Evolutionary conservation across 2,329 filamentous ascomycete species (phyloP).

Genomic region (Macrophomina pseudophaseolina): DNA sequence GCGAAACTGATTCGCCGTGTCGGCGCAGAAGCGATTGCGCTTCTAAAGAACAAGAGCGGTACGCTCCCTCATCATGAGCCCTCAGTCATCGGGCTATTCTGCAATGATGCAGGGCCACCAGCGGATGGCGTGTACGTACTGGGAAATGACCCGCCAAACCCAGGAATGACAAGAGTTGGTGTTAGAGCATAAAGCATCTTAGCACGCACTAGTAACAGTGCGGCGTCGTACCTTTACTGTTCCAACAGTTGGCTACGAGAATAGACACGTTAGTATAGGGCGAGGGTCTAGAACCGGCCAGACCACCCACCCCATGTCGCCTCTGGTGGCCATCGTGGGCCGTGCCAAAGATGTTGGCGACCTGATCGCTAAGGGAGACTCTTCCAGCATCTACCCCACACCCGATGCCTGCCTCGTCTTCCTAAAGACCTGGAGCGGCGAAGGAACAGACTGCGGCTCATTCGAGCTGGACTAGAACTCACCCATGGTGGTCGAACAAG

Average conservation of each 20-base stretch:
- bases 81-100: conserved; percentile 55
- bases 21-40: conserved; percentile 47
- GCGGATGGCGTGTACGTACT: no score
- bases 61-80: conserved; percentile 60
- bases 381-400: conserved; percentile 58
- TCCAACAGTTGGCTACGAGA: conserved; percentile 31
- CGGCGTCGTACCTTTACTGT: no score
- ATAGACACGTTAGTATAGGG: conserved; percentile 49
- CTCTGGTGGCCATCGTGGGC: conserved; percentile 48
- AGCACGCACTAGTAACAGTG: no score
- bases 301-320: conserved; percentile 45
- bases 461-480: conserved; percentile 51
- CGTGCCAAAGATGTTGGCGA: not conserved
- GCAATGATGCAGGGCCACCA: conserved; percentile 49
- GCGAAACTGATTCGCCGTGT: conserved; percentile 44
- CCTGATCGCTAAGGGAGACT: conserved; percentile 67
- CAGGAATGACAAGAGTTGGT: no score
- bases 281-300: conserved; percentile 49
- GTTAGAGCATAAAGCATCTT: no score
- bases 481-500: conserved; percentile 41
- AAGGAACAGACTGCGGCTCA: conserved; percentile 66
- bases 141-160: no score
- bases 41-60: conserved; percentile 56
- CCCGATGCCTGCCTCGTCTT: conserved; percentile 16
- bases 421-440: conserved; percentile 74